Evolutionary conservation across 768 basidiomycete species (phyloP), one percentile per base, ranked within the genome.

Genomic region (Boletus tomentosulus): DNA sequence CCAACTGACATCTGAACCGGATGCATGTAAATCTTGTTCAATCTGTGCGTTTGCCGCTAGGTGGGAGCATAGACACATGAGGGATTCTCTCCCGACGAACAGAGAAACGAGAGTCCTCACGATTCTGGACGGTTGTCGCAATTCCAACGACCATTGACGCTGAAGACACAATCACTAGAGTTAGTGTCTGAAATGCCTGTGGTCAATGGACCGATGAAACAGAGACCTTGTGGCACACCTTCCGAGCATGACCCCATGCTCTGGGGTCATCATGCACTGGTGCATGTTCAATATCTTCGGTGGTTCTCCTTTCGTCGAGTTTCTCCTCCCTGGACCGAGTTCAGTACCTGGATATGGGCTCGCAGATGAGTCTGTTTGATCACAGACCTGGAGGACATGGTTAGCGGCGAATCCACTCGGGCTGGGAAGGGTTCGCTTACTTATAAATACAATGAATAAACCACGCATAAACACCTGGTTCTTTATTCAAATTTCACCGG

Each of bases 31-130:
- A 13, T 87, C 76, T 3, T 64, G 62, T 59, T 88, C 76, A 69
- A 90, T 85, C 51, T 83, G 72, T 19, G 78, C 69, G 27, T 89
- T 85, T 7, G 87, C 83, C 31, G 89, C 88, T 90, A 54, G 12
- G 10, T 41, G 16, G 39, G 4, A 28, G 3, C n/a, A 16, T 6
- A 28, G 27, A 27, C 27, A 16, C 25, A 30, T 61, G 12, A 57
- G 41, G 27, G 3, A 11, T 0, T 5, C 12, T 11, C 0, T 3
- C 15, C 13, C 15, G 6, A 34, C 16, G 9, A 19, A 19, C 19
- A 19, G 19, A 2, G 46, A 37, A 47, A 1, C 7, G 30, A 10
- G 6, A 57, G 37, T n/a, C 13, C 63, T 7, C 44, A 69, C 67
- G 67, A 43, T 68, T 68, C 51, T 68, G 67, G 35, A 67, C 60